Evolutionary conservation across 2,329 filamentous ascomycete species (phyloP), one percentile per base, ranked within the genome.

Genomic region (Lecanosticta acicola): DNA sequence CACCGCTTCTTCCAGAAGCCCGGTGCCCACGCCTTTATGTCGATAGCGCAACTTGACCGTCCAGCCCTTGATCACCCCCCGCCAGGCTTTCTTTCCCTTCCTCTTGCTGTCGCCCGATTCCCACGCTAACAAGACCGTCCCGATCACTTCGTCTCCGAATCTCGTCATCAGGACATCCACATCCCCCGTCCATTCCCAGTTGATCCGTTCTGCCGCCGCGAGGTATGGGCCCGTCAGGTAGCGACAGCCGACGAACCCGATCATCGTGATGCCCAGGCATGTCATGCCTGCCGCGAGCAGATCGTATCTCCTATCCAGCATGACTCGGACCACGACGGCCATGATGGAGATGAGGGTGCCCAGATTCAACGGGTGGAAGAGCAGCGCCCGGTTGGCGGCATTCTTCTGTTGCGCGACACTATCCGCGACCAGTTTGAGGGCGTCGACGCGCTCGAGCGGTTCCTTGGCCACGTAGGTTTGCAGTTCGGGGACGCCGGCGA

Each of bases 401-500:
- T 87, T 83, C 51, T 84, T 81, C 72, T 93, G 88, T 68, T 94
- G 84, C 29, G 87, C 85, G 40, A 94, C 79, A 48, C 83, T 87
- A 67, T 91, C 87, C 50, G 87, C 84, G 32, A 94, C 76, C 16
- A 94, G 78, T 52, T 78, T 78, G 41, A 94, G 73, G 14, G 83
- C 83, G 45, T 80, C 75, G 52, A 81, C 69, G 61, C 83, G 81
- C 63, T 89, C 84, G 41, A 73, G 63, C 40, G 78, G 70, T 40
- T 65, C 59, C 41, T 63, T 63, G 18, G 73, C 65, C 11, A 69
- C 65, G 56, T 80, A 78, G 41, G 85, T 80, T 41, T 76, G 77
- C 35, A 89, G 76, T 7, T 81, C 76, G 4, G 83, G 81, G 45
- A 85, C 72, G 57, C 75, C 74, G 53, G 78, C 75, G 48, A 76